Base-by-base conservation (phyloP, 2,329 filamentous ascomycete species). In the Colletotrichum sp. region DNA sequence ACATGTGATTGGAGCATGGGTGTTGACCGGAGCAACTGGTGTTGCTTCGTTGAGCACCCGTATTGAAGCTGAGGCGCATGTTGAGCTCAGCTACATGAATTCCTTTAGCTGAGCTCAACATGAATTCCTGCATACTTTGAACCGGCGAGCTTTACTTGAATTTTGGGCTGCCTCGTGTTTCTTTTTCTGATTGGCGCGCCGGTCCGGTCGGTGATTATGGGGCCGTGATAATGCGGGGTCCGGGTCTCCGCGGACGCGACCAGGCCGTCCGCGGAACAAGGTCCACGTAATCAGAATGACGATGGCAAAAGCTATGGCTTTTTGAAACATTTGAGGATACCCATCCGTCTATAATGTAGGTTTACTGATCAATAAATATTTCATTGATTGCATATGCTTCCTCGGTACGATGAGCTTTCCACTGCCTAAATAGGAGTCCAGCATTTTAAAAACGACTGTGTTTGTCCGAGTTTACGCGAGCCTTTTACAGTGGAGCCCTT, bases 261-360 rank as follows among this genome's bases (percentile, higher is more conserved):
- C 44, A 21, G 44, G 44, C 44, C 12, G 2, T 13, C 44, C n/a
- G 44, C 44, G 44, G n/a, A 21, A 52, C 10, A 21, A 5, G 44
- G 44, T 52, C 44, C n/a, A 21, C 44, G 44, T 52, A 52, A 21
- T 52, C 44, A 52, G n/a, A 52, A 52, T 52, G 44, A 21, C 44
- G 44, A 9, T 21, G 7, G n/a, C 44, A 21, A 52, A 52, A 13
- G 44, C 44, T 21, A 1, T 13, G n/a, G n/a, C n/a, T 13, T 21
- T 49, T 21, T 52, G 44, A 52, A 52, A 52, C 44, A 21, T 13
- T n/a, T 12, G 6, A 52, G 0, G 6, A 52, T 2, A 52, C n/a
- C n/a, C 0, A 4, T 52, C 2, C 10, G 2, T 52, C 6, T 13
- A 21, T 21, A 52, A 7, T 1, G n/a, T 21, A 52, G 13, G 44